Evolutionary conservation across 192 early-diverging fungal genomes (phyloP), one percentile per base, ranked within the genome.

Genomic region (Linnemannia elongata): DNA sequence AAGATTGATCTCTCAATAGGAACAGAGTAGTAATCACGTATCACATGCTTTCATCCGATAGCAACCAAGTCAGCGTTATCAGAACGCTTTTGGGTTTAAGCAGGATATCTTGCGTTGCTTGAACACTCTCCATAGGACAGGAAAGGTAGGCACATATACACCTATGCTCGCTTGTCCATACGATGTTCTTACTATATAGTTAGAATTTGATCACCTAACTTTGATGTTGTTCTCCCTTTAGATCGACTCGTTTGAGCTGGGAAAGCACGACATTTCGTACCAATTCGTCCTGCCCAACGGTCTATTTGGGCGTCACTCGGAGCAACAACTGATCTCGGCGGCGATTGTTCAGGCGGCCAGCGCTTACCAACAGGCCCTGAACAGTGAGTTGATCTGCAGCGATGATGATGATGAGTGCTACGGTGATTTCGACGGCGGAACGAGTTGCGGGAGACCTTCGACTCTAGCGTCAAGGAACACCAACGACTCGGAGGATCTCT

Each of bases 61-160:
- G 85, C 85, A 87, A 87, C 85, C 85, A 13, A 87, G 76, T n/a
- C 85, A 81, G 63, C 66, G 85, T 68, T 87, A 87, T 71, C 85
- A 87, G 27, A 87, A 78, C 24, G 85, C 85, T 22, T 87, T 87
- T 30, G 85, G 85, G 24, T 77, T 87, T 72, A 87, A 87, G 38
- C 85, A 87, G 36, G 85, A 87, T 60, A 87, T 87, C 17, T 41
- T 87, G n/a, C 55, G 33, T 33, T 87, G 85, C 68, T 33, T 87
- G 30, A 81, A 87, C 38, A 33, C 36, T 7, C 60, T 87, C 27
- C 75, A 75, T 27, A 55, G n/a, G 18, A 81, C 79, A 45, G 85
- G 85, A 44, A 45, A n/a, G 72, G 85, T 87, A 81, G 27, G 75
- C 33, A 69, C 15, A 36, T 27, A 22, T 36, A 13, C 17, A 69